phyloP scores from a whole-genome alignment of 1,139 yeast species.

The Magnusiomyces magnusii region DNA sequence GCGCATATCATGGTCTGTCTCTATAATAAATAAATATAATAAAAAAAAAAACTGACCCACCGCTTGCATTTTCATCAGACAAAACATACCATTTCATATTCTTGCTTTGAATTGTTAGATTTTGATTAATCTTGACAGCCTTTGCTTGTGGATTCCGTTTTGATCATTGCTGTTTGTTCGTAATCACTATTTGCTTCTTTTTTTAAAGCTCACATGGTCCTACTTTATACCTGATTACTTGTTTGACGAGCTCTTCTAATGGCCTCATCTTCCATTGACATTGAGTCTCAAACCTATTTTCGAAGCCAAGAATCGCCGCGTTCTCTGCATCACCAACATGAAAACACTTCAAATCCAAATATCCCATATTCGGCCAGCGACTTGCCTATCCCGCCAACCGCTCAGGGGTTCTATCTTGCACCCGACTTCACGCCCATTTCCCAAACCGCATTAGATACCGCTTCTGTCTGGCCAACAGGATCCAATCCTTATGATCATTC shows the following conservation, averaged over 20 bases:
- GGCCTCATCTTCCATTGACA: background rate
- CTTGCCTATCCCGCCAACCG: background rate
- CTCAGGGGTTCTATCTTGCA: background rate
- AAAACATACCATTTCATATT: too few relatives aligned
- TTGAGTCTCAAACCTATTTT: background rate
- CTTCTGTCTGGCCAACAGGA: background rate
- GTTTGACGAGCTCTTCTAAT: background rate
- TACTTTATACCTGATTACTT: background rate
- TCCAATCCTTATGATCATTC: too few relatives aligned
- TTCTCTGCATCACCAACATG: background rate
- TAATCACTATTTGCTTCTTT: background rate
- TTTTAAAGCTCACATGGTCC: background rate
- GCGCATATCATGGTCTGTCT: background rate
- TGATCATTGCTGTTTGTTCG: too few relatives aligned
- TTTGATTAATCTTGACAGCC: too few relatives aligned
- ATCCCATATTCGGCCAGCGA: background rate
- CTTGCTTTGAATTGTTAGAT: too few relatives aligned
- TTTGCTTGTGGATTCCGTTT: background rate
- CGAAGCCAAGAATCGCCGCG: background rate
- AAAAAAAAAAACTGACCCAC: background rate
- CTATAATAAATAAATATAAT: too few relatives aligned
- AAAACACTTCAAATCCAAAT: background rate
- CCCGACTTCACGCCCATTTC: background rate
- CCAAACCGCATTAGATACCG: background rate
- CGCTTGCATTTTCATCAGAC: too few relatives aligned